Base-by-base conservation (phyloP, 2,329 filamentous ascomycete species). In the Coleophoma eucalyptorum region DNA sequence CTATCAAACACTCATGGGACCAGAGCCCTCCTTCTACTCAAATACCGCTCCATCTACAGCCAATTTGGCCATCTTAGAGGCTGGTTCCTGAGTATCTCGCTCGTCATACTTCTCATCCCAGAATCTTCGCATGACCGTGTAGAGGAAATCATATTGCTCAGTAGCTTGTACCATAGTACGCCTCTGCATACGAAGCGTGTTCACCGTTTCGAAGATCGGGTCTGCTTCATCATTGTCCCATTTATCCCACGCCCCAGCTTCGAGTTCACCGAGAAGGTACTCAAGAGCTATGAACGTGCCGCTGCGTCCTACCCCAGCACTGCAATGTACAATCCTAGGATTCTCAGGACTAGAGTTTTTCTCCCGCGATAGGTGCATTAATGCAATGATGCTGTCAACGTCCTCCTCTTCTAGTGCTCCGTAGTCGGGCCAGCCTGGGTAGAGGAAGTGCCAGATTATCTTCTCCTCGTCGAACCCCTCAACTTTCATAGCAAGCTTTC, bases 241-340 rank as follows among this genome's bases (percentile, higher is more conserved):
- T 42, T 52, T 52, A 42, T 62, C 58, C 62, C 62, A 64, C 21
- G 84, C 78, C 46, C 91, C 93, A 5, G 84, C 79, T 21, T 89
- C 84, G 10, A 97, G 77, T 68, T 97, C 90, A 34, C 85, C 80
- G 56, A 96, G 78, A 21, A 99, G 80, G 68, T 95, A 90, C 69
- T 97, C 94, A n/a, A 99, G 79, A 2, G 90, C 88, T 62, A 99
- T 96, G 65, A 97, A 99, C 0, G 94, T 97, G 33, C 94, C 94
- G 7, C 89, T 96, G 50, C 94, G 84, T 12, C 94, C 94, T 13
- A 99, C 93, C 37, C 94, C 94, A 7, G 94, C 94, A 64, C 90
- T 96, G 73, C 89, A 92, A 69, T 92, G 88, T 11, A 91, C 80
- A 52, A 97, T 85, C 50, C 93, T 85, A 4, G 93, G 89, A 61